Evolutionary conservation across 257 asterid genomes (phyloP).

Genomic region (Nicotiana tabacum): DNA sequence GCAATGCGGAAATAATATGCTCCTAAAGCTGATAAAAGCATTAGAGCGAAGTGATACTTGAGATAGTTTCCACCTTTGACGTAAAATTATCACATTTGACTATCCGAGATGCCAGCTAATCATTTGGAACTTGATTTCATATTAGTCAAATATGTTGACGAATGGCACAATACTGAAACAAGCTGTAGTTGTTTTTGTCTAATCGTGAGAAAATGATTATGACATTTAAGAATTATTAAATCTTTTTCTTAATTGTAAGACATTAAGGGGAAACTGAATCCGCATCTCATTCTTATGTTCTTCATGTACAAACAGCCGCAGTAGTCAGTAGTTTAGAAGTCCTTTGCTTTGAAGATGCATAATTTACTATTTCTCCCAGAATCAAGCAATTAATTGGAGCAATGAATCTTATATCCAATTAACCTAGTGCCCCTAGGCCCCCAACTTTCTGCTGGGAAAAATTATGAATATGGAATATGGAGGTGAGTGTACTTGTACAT

Average conservation of each 20-base stretch:
- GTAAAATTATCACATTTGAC: neutral
- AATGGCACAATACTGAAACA: neutral
- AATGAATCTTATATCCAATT: neutral
- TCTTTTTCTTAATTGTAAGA: neutral
- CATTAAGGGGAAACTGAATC: neutral
- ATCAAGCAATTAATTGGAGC: neutral
- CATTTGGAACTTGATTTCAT: neutral
- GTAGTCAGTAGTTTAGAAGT: neutral
- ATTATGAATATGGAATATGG: neutral
- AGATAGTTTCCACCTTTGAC: neutral
- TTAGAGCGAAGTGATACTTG: neutral
- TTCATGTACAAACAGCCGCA: neutral
- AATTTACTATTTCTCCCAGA: neutral
- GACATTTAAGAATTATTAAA: neutral
- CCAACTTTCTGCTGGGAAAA: neutral
- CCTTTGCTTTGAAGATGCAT: neutral
- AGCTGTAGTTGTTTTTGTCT: neutral
- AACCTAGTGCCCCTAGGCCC: neutral
- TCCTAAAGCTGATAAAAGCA: conserved; percentile 1
- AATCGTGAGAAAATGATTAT: neutral
- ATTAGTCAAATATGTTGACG: neutral
- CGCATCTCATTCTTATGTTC: neutral
- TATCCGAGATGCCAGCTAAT: neutral
- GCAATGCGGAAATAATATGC: neutral
- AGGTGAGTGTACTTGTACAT: neutral